These are phyloP conservation scores for Pichia sp. DNA, from an alignment of 1,139 yeast genomes.

Conservation along the genomic window DNA sequence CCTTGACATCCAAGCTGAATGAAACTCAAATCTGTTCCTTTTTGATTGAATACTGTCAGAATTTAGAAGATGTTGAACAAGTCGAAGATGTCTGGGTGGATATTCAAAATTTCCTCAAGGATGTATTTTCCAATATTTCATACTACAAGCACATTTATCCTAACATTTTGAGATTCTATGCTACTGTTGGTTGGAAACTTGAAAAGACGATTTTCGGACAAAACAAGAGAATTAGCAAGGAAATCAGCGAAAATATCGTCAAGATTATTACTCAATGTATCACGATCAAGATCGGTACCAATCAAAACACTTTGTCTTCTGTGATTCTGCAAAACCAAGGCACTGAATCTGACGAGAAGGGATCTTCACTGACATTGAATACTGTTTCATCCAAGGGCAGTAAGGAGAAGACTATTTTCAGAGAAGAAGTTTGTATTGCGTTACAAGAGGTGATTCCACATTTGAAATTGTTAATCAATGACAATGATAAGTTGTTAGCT, in stretches of 20 bases:
- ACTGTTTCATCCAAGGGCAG: neutral
- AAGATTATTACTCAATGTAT: constrained; percentile 50
- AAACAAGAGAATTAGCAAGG: constrained; percentile 59
- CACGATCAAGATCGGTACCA: constrained; percentile 26
- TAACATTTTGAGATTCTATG: constrained; percentile 48
- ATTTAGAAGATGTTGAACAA: constrained; percentile 66
- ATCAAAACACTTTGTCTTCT: constrained; percentile 14
- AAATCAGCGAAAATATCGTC: constrained; percentile 61
- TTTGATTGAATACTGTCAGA: constrained; percentile 54
- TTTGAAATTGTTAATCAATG: constrained; percentile 46
- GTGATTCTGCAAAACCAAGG: constrained; percentile 5
- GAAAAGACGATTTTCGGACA: constrained; percentile 60
- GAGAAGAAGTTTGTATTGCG: constrained; percentile 41
- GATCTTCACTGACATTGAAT: neutral
- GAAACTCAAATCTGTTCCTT: constrained; percentile 48
- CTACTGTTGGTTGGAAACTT: constrained; percentile 54
- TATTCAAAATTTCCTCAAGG: constrained; percentile 57
- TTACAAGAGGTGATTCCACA: constrained; percentile 40
- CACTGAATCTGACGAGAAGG: constrained; percentile 1
- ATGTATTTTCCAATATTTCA: constrained; percentile 47
- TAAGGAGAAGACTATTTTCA: constrained; percentile 20
- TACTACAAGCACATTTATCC: constrained; percentile 52
- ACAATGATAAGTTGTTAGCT: constrained; percentile 48
- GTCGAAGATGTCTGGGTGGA: constrained; percentile 72
- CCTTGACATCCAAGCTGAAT: constrained; percentile 42